Percentiles rank a stretch among this genome's conserved stretches.
phyloP scores from a whole-genome alignment of 2,329 filamentous ascomycete genomes.

The Aciculosporium take region DNA sequence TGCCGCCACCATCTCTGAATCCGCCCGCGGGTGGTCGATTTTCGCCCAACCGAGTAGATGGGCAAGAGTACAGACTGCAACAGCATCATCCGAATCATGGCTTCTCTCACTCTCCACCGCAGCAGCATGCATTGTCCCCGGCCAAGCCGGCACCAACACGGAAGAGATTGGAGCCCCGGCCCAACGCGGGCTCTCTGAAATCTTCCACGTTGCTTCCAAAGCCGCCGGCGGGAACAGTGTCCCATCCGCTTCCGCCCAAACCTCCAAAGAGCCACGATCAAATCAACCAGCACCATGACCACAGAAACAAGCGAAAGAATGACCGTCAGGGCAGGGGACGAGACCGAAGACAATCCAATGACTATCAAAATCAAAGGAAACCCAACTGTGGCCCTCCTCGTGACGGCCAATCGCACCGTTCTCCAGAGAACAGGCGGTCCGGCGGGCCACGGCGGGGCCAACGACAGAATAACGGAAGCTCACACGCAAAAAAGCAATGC shows the following conservation, averaged over 20 bases:
- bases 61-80: constrained; percentile 3
- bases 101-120: constrained; percentile 4
- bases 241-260: constrained; percentile 18
- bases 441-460: constrained; percentile 1
- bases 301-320: constrained; percentile 17
- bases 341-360: constrained; percentile 10
- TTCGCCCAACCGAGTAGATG: neutral
- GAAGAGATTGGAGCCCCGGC: neutral
- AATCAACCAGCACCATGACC: constrained; percentile 15
- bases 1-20: constrained; percentile 5
- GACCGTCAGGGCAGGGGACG: constrained; percentile 19
- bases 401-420: neutral
- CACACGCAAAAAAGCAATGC: neutral
- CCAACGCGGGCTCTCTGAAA: constrained; percentile 1
- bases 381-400: neutral
- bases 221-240: constrained; percentile 5
- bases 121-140: neutral
- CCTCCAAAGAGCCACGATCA: constrained; percentile 17
- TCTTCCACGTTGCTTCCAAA: constrained; percentile 5
- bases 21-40: constrained; percentile 5
- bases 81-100: constrained; percentile 4
- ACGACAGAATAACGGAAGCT: constrained; percentile 1
- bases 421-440: constrained; percentile 2
- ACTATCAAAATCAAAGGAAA: constrained; percentile 1
- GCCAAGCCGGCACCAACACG: neutral